These are phyloP conservation scores for Gaertneriomyces semiglobifer DNA, from an alignment of 192 early-diverging fungal species.

Conservation along the genomic window DNA sequence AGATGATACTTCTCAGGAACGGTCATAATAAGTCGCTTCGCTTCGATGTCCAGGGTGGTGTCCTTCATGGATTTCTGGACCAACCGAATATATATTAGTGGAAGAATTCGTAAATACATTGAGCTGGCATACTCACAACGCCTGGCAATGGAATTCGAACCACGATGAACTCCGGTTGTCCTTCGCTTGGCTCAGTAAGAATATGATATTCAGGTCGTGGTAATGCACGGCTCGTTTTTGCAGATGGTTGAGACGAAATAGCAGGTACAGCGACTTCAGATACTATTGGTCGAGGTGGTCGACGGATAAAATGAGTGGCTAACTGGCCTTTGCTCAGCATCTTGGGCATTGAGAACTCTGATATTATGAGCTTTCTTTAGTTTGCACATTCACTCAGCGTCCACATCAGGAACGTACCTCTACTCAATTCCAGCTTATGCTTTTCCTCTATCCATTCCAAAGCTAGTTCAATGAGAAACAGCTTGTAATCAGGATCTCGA, in stretches of 20 bases:
- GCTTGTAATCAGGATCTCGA: slow-evolving; percentile 58
- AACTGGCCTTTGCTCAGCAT: slow-evolving; percentile 57
- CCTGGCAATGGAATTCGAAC: slow-evolving; percentile 24
- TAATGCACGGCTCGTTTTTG: not conserved
- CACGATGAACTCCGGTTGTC: slow-evolving; percentile 17
- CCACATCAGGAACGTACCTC: slow-evolving; percentile 46
- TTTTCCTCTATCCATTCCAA: slow-evolving; percentile 69
- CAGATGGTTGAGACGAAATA: not conserved
- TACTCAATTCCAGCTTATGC: slow-evolving; percentile 48
- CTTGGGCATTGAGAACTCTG: slow-evolving; percentile 60
- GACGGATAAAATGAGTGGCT: slow-evolving; percentile 49
- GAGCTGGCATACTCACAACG: slow-evolving; percentile 12
- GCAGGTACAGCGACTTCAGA: slow-evolving; percentile 20
- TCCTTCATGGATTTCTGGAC: slow-evolving; percentile 17
- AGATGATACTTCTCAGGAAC: slow-evolving; percentile 21
- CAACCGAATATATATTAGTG: not conserved
- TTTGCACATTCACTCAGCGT: not conserved
- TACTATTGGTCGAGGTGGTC: slow-evolving; percentile 51
- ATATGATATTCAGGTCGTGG: slow-evolving; percentile 21
- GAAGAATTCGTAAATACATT: not conserved
- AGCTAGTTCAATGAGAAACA: slow-evolving; percentile 65
- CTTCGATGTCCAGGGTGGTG: slow-evolving; percentile 30
- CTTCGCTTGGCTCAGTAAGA: slow-evolving; percentile 11
- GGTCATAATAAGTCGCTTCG: slow-evolving; percentile 9
- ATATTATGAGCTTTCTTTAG: not conserved